Evolutionary conservation across 208 protist genomes (phyloP).

Genomic region (Porcisia deanei): DNA sequence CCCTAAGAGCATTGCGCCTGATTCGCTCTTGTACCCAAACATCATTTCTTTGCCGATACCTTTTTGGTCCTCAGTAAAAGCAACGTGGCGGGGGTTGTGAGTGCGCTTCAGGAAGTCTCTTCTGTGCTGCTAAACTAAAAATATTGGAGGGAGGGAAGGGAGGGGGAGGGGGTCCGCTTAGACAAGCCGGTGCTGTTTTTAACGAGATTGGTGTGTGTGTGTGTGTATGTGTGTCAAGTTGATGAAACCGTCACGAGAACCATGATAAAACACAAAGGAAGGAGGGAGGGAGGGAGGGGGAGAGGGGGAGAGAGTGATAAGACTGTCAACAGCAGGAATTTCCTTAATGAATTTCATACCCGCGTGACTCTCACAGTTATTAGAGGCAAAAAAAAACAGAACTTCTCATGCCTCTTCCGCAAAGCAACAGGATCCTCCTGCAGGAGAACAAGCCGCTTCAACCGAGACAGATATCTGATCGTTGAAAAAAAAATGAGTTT

Average conservation of each 20-base stretch:
- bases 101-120: neutral
- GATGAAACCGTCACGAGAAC: neutral
- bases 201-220: neutral
- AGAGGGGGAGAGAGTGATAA: too few species aligned
- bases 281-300: neutral
- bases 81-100: neutral
- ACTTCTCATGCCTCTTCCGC: neutral
- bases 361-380: neutral
- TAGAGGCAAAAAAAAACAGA: conserved; percentile 6
- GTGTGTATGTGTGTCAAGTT: neutral
- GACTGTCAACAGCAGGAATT: neutral
- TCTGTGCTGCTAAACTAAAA: neutral
- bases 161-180: neutral
- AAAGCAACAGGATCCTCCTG: neutral
- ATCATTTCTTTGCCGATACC: conserved; percentile 18
- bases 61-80: neutral
- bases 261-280: neutral
- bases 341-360: neutral
- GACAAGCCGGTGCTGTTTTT: too few species aligned
- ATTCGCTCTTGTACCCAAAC: conserved; percentile 77
- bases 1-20: conserved; percentile 22
- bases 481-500: neutral
- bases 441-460: neutral
- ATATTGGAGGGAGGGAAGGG: too few species aligned
- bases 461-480: neutral